A percentile compares a stretch with the other conserved stretches of the same genome.
These are phyloP conservation scores for Pichiaceae sp. DNA, from an alignment of 1,139 yeast species.

Conservation along the genomic window DNA sequence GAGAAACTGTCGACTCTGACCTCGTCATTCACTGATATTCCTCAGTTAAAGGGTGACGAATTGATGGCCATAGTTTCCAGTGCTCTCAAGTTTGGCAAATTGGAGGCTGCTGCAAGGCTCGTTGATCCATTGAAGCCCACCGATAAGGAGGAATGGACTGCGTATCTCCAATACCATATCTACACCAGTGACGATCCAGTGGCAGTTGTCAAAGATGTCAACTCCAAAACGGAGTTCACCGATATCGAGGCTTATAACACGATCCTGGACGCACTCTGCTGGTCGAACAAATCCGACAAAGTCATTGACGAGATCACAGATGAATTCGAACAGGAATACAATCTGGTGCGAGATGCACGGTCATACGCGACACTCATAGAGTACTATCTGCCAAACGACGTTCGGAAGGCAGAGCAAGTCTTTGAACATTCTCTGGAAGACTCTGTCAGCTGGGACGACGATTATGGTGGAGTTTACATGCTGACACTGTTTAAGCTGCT, in stretches of 20 bases:
- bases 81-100: constrained; percentile 15
- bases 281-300: constrained; percentile 16
- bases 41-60: constrained; percentile 16
- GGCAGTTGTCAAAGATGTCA: constrained; percentile 8
- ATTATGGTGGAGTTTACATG: constrained; percentile 24
- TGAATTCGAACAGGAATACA: constrained; percentile 15
- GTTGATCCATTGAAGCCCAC: constrained; percentile 9
- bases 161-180: constrained; percentile 15
- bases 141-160: constrained; percentile 17
- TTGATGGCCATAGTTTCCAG: constrained; percentile 18
- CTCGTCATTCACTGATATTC: constrained; percentile 8
- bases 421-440: constrained; percentile 32
- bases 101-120: constrained; percentile 11
- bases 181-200: constrained; percentile 4
- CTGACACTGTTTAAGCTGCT: constrained; percentile 27
- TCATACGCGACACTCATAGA: constrained; percentile 22
- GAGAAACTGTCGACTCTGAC: constrained; percentile 14
- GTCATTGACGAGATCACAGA: constrained; percentile 16
- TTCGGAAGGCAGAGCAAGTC: constrained; percentile 23
- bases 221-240: constrained; percentile 11
- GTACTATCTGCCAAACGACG: constrained; percentile 18
- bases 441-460: constrained; percentile 33
- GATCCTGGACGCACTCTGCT: constrained; percentile 18
- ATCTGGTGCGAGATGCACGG: constrained; percentile 16
- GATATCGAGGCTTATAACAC: constrained; percentile 17